Base-by-base conservation (phyloP, 2,329 filamentous ascomycete genomes). In the Geosmithia putterillii region DNA sequence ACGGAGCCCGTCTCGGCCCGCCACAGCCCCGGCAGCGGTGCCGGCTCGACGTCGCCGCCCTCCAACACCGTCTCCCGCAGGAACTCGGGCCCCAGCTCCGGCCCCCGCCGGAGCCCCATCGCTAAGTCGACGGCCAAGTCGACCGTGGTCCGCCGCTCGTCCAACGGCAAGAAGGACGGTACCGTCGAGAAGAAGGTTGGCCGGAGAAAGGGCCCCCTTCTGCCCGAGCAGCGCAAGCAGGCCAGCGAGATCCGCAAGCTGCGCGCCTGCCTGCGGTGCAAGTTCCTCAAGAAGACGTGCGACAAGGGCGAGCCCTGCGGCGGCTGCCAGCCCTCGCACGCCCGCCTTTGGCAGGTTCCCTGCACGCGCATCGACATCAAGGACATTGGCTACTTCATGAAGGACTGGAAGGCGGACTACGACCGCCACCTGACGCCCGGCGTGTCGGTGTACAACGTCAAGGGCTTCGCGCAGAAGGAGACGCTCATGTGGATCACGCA, bases 361-460 rank as follows among this genome's bases (percentile, higher is more conserved):
- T 96, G 90, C 72, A 96, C 90, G 36, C 85, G 90, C 48, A 95
- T 95, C 57, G 90, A 95, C 63, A 96, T 96, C 72, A 95, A 95
- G 74, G 90, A 96, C 56, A 94, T 96, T 56, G 86, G 81, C 38
- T 95, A 94, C 65, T 96, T 96, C 71, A 92, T 95, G 86, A 95
- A 95, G 72, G 90, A 95, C 64, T 96, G 89, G 89, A 94, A 90
- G 67, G 89, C 88, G 38, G 90, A 96, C 62, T 95, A 92, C 55
- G 88, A 95, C 66, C 83, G 88, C 53, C 89, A 95, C 59, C 77
- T 92, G 52, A 84, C 79, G 49, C 79, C 86, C 45, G 86, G 86
- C 44, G 87, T 95, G 59, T 94, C 88, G 2, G 83, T 95, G 41
- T 89, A 84, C 64, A 95, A 95, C 58, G 92, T 95, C 68, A 95